Percentiles rank a stretch among this genome's conserved stretches.
phyloP scores from a whole-genome alignment of 371 early-diverging fungal genomes.

The Actinomortierella wolfii region DNA sequence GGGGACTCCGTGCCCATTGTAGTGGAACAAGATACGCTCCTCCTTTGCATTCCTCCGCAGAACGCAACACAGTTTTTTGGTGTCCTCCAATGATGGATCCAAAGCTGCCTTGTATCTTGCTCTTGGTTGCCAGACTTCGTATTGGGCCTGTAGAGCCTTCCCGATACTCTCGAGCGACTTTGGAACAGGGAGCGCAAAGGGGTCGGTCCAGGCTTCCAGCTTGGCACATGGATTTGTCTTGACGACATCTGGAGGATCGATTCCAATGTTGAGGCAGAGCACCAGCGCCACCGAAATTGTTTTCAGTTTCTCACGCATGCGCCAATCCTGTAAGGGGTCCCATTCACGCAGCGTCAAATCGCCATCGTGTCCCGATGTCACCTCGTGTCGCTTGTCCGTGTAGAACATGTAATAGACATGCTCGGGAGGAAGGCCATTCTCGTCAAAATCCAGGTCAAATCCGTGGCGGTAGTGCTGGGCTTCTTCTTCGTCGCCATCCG shows the following conservation, averaged over 20 bases:
- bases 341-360: slow-evolving; percentile 42
- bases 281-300: slow-evolving; percentile 68
- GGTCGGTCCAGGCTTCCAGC: slow-evolving; percentile 96
- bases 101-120: slow-evolving; percentile 85
- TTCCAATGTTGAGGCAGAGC: slow-evolving; percentile 95
- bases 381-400: slow-evolving; percentile 65
- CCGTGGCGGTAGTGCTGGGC: slow-evolving; percentile 53
- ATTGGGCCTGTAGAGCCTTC: slow-evolving; percentile 89
- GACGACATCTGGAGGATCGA: slow-evolving; percentile 94
- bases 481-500: slow-evolving; percentile 45
- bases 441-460: slow-evolving; percentile 59
- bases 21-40: slow-evolving; percentile 94
- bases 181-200: slow-evolving; percentile 75
- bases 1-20: slow-evolving; percentile 98
- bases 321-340: slow-evolving; percentile 53
- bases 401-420: slow-evolving; percentile 59
- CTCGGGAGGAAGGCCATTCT: slow-evolving; percentile 54
- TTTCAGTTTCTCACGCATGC: slow-evolving; percentile 51
- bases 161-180: slow-evolving; percentile 90
- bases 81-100: slow-evolving; percentile 92
- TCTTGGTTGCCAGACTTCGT: slow-evolving; percentile 88
- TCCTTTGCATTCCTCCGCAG: slow-evolving; percentile 89
- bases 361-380: slow-evolving; percentile 38
- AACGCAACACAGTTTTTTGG: slow-evolving; percentile 84
- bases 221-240: slow-evolving; percentile 89